Conservation (phyloP, 2,329 filamentous ascomycete species). For the Aspergillus glaucus region DNA sequence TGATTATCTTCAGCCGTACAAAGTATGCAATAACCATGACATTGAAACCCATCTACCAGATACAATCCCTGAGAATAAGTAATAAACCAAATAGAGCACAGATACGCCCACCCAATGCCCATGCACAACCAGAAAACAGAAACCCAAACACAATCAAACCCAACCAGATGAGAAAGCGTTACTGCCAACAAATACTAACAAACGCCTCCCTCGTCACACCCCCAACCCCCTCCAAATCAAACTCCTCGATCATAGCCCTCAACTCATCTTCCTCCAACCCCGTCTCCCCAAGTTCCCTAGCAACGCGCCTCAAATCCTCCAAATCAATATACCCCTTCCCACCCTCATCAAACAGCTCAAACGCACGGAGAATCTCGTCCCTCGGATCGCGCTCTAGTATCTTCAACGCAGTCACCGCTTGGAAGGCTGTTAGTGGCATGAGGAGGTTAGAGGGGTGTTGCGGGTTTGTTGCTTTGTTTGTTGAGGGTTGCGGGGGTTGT, state of each 20-base stretch:
- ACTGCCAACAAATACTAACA: constrained; percentile 59
- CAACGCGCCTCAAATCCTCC: constrained; percentile 79
- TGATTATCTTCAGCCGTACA: too few relatives aligned
- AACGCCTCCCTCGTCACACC: constrained; percentile 61
- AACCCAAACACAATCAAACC: constrained; percentile 2
- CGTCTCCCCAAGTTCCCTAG: constrained; percentile 79
- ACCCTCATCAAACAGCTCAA: constrained; percentile 87
- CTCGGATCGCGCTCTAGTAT: constrained; percentile 77
- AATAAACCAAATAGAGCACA: too few relatives aligned
- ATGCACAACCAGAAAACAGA: constrained; percentile 2
- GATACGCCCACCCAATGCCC: background rate
- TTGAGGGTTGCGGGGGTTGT: constrained; percentile 22
- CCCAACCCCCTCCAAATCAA: constrained; percentile 89
- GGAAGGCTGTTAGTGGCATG: constrained; percentile 66
- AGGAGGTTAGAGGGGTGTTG: constrained; percentile 61
- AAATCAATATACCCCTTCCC: constrained; percentile 86
- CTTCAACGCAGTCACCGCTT: constrained; percentile 69
- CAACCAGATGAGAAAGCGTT: constrained; percentile 12
- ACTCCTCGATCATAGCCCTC: constrained; percentile 94
- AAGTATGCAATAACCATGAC: too few relatives aligned
- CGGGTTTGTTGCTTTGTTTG: constrained; percentile 39
- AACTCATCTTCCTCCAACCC: constrained; percentile 89
- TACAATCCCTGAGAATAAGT: too few relatives aligned
- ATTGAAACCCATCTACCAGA: too few relatives aligned
- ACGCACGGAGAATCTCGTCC: constrained; percentile 86